Evolutionary conservation across 345 rosid genomes (phyloP).

Genomic region (Chamaenerion angustifolium): DNA sequence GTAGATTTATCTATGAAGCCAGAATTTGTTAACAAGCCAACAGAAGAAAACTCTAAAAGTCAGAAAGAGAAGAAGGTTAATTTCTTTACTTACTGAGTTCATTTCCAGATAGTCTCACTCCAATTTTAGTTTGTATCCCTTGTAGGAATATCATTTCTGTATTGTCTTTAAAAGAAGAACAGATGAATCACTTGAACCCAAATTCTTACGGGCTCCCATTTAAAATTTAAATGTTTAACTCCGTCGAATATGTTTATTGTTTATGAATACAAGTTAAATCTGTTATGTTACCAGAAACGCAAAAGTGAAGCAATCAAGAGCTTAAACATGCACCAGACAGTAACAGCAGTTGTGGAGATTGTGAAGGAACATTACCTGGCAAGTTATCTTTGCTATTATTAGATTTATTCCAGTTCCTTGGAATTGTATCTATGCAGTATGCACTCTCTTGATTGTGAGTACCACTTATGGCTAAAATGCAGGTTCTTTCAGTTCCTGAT

Average conservation of each 20-base stretch:
- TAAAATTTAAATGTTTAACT: neutral
- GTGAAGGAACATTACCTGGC: slow-evolving; percentile 94
- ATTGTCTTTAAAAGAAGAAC: neutral
- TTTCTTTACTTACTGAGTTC: neutral
- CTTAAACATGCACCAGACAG: slow-evolving; percentile 61
- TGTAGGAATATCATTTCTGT: neutral
- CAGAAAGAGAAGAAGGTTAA: slow-evolving; percentile 45
- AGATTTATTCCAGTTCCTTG: neutral
- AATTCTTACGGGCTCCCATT: neutral
- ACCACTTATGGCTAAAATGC: slow-evolving; percentile 6
- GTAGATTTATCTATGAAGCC: slow-evolving; percentile 79
- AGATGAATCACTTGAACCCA: too few relatives aligned
- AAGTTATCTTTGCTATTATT: slow-evolving; percentile 13
- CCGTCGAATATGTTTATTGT: neutral
- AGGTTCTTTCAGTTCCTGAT: slow-evolving; percentile 88
- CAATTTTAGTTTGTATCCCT: neutral
- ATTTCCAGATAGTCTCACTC: too few relatives aligned
- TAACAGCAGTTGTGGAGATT: slow-evolving; percentile 76
- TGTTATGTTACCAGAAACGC: slow-evolving; percentile 42
- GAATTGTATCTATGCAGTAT: slow-evolving; percentile 10
- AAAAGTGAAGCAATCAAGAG: slow-evolving; percentile 48
- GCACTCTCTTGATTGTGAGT: slow-evolving; percentile 5
- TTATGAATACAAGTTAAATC: slow-evolving; percentile 6
- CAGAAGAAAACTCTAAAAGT: slow-evolving; percentile 24
- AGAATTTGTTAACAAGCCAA: slow-evolving; percentile 35